phyloP scores from a whole-genome alignment of 257 asterid species.

The Solanum etuberosum region DNA sequence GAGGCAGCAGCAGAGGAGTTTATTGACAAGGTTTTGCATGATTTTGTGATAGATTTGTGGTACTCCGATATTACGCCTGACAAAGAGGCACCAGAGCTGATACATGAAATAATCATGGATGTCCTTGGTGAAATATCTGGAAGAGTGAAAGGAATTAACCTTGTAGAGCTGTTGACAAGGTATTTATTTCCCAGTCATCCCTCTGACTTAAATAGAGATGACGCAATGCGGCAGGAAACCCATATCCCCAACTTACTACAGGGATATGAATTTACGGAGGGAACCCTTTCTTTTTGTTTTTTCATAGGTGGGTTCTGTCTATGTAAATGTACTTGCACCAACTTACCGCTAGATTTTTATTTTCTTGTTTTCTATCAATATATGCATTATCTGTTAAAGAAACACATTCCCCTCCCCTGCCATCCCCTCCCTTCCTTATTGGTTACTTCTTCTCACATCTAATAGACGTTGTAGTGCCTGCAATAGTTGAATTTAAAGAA shows the following conservation, averaged over 20 bases:
- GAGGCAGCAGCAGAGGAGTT: constrained; percentile 85
- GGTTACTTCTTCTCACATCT: neutral
- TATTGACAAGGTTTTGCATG: constrained; percentile 64
- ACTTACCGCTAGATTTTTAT: neutral
- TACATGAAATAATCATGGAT: constrained; percentile 66
- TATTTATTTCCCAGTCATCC: constrained; percentile 8
- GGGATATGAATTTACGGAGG: neutral
- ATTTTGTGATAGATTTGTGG: constrained; percentile 87
- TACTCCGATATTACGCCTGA: constrained; percentile 89
- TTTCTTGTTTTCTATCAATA: neutral
- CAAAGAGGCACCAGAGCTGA: constrained; percentile 76
- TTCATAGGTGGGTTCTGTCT: neutral
- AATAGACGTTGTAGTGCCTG: neutral
- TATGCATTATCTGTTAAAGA: neutral
- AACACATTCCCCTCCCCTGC: neutral
- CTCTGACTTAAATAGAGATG: neutral
- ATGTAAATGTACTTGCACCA: neutral
- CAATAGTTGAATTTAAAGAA: neutral
- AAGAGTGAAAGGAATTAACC: constrained; percentile 78
- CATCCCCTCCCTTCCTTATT: neutral
- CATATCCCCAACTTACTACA: neutral
- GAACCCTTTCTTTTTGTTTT: neutral
- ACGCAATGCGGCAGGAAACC: neutral
- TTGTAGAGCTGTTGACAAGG: constrained; percentile 90
- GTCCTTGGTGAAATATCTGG: constrained; percentile 83